Conservation (phyloP, 2,329 filamentous ascomycete species). For the Sporothrix euskadiensis region DNA sequence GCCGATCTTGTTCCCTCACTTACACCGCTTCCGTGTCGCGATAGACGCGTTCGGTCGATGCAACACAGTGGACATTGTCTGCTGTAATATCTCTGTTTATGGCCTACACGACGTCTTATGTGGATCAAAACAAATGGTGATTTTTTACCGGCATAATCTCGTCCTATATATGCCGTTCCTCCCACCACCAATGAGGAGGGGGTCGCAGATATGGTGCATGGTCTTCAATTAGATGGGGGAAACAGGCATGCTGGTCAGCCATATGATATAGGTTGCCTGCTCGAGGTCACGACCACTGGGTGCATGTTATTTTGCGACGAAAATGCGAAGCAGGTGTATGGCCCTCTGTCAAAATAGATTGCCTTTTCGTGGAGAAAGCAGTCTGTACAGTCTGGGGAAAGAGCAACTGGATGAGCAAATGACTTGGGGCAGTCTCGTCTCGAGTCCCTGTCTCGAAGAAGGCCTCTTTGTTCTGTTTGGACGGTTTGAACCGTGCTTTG, state of each 20-base stretch:
- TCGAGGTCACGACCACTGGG: neutral
- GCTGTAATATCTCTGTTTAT: too few species aligned
- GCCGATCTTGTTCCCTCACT: neutral
- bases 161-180: neutral
- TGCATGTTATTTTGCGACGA: neutral
- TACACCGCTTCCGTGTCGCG: neutral
- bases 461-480: neutral
- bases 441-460: neutral
- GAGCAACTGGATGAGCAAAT: neutral
- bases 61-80: neutral
- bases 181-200: neutral
- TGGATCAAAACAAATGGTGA: neutral
- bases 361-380: constrained; percentile 6
- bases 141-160: neutral
- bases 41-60: neutral
- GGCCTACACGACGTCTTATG: neutral
- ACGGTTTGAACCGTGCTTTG: neutral
- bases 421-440: neutral
- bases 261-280: neutral
- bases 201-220: neutral
- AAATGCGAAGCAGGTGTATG: neutral
- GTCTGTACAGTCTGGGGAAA: neutral
- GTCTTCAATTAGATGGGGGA: neutral
- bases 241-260: neutral
- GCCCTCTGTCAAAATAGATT: neutral